Base-by-base conservation (phyloP, 768 basidiomycete genomes). In the Trametes villosa region DNA sequence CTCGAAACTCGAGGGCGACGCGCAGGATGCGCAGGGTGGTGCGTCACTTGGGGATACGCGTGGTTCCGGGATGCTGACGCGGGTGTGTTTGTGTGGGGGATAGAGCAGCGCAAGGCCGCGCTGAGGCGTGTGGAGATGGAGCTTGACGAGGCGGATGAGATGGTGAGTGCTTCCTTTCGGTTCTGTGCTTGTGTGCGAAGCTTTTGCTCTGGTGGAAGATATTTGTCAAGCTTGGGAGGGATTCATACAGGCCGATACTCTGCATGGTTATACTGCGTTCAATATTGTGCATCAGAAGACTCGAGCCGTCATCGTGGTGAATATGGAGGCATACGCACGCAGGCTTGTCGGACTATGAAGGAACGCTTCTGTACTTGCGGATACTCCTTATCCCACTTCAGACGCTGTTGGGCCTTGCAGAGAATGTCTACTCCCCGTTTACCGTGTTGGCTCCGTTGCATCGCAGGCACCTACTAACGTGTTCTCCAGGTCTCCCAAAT, bases 71-170 rank as follows among this genome's bases (percentile, higher is more conserved):
- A 17, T 7, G 33, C 34, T 51, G 50, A 51, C 33, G 22, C 15
- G 29, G 17, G 4, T n/a, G 36, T 40, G 50, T n/a, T 18, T 12
- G 36, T 4, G 38, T 42, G 31, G n/a, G n/a, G 17, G 17, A 38
- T 71, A 95, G 94, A 97, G 72, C 86, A 91, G 64, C 85, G 88
- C 49, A 94, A 92, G 74, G 81, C 91, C 0, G 79, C 88, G 4
- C 75, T 98, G 62, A 79, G 95, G 67, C 81, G 92, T 62, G 90
- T 92, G 24, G 92, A 96, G 71, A 93, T 95, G 85, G 96, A 98
- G 72, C 78, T 99, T 5, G 97, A 99, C 72, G 97, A 99, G 75
- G 96, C 96, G 0, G 96, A 97, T 67, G 97, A 98, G 80, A 94
- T 98, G 85, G 96, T 90, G 68, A 48, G 85, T 70, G 9, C 34